A percentile compares a stretch with the other conserved stretches of the same genome.
Evolutionary conservation across 2,329 filamentous ascomycete species (phyloP).

Genomic region (Monilinia fructigena): DNA sequence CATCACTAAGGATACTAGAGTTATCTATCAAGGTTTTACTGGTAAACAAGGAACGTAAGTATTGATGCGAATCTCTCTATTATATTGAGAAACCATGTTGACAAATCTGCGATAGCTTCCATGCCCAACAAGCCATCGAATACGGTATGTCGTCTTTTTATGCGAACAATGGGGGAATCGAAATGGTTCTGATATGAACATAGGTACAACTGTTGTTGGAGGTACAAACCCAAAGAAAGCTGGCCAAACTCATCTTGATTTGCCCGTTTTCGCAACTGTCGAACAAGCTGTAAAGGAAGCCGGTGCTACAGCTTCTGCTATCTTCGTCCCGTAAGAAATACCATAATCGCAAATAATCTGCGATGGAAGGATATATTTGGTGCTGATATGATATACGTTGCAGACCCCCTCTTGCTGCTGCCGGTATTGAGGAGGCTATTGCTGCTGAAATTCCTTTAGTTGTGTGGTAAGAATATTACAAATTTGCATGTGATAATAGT

Average conservation of each 20-base stretch:
- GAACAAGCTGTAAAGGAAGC: constrained; percentile 85
- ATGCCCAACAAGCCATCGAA: constrained; percentile 95
- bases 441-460: constrained; percentile 89
- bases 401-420: constrained; percentile 86
- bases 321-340: constrained; percentile 81
- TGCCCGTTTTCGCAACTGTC: constrained; percentile 90
- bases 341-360: constrained; percentile 18
- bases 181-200: constrained; percentile 36
- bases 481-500: constrained; percentile 28
- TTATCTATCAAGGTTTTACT: constrained; percentile 96
- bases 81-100: constrained; percentile 28
- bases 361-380: constrained; percentile 8
- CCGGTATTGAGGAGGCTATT: constrained; percentile 95
- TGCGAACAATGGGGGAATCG: constrained; percentile 22
- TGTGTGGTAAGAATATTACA: constrained; percentile 62
- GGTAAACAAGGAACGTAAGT: constrained; percentile 93
- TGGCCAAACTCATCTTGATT: constrained; percentile 81
- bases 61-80: constrained; percentile 2
- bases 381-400: constrained; percentile 38
- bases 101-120: constrained; percentile 66
- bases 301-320: constrained; percentile 84
- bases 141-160: constrained; percentile 66
- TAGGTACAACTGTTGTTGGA: constrained; percentile 95
- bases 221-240: constrained; percentile 99
- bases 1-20: constrained; percentile 90